Base-by-base conservation (phyloP, 2,329 filamentous ascomycete genomes). In the Septoria linicola region DNA sequence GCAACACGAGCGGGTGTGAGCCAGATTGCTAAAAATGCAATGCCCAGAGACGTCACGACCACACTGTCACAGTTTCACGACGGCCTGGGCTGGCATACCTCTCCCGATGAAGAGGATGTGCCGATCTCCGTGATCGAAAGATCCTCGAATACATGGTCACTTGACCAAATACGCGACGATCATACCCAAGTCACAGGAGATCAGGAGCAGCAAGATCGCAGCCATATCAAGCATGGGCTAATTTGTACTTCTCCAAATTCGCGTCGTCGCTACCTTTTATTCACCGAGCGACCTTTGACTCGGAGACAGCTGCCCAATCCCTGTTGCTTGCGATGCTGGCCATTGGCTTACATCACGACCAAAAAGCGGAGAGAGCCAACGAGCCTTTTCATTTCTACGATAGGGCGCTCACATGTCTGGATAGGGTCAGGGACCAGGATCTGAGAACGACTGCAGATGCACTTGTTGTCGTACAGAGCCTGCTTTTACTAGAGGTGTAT, bases 401-500 rank as follows among this genome's bases (percentile, higher is more conserved):
- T 14, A 32, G 30, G 20, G 54, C 46, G 14, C 47, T 52, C 8
- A 25, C 35, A 4, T n/a, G 39, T 3, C n/a, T 40, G 6, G 51
- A 44, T 10, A 7, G 34, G 13, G 36, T 35, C 1, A 14, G 25
- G 10, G 36, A 51, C 8, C 19, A 3, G 7, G 39, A 31, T 11
- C 16, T 41, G 2, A 51, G 59, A 3, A 51, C 54, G 32, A 25
- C 50, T 13, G 30, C 48, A 8, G 41, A 66, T 2, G 62, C 60
- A 11, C 53, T 70, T 6, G 45, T 59, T 4, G 52, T 70, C 11
- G 63, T 74, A 0, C 73, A 75, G 49, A 58, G 69, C 2, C 71
- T 71, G 21, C 49, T 73, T 2, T 58, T 75, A 5, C 66, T 75
- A 1, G 65, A 75, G 42, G 68, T 73, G 6, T 73, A 64, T 44